Evolutionary conservation across 1,139 yeast genomes (phyloP).

Genomic region (Pichia cactophila): DNA sequence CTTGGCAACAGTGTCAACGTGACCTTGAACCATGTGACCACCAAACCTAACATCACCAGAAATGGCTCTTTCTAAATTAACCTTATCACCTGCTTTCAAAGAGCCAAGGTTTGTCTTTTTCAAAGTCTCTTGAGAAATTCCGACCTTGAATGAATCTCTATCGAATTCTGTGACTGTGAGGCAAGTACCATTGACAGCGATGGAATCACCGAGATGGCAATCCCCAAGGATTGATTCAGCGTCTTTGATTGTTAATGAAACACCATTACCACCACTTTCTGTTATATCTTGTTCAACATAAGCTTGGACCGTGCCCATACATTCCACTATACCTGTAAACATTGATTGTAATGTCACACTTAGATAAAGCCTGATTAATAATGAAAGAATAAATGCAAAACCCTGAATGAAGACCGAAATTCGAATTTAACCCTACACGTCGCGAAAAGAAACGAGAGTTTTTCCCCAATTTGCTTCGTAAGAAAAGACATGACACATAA

Average conservation of each 20-base stretch:
- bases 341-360: slow-evolving; percentile 30
- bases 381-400: too few relatives aligned
- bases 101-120: slow-evolving; percentile 70
- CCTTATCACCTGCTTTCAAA: slow-evolving; percentile 49
- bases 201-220: slow-evolving; percentile 88
- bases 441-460: too few relatives aligned
- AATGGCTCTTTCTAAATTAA: slow-evolving; percentile 89
- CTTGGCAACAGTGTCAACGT: slow-evolving; percentile 80
- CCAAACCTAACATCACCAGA: slow-evolving; percentile 78
- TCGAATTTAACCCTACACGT: too few relatives aligned
- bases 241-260: slow-evolving; percentile 58
- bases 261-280: slow-evolving; percentile 71
- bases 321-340: slow-evolving; percentile 95
- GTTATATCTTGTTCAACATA: slow-evolving; percentile 44
- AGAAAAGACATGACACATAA: too few relatives aligned
- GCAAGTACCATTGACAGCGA: slow-evolving; percentile 85
- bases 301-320: slow-evolving; percentile 58
- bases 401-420: too few relatives aligned
- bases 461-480: too few relatives aligned
- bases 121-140: slow-evolving; percentile 88
- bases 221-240: slow-evolving; percentile 62
- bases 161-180: slow-evolving; percentile 86
- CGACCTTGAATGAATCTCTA: slow-evolving; percentile 62
- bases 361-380: not conserved
- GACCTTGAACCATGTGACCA: slow-evolving; percentile 97